A percentile compares a stretch with the other conserved stretches of the same genome.
Evolutionary conservation across 1,284 basidiomycete species (phyloP).

Genomic region (Bjerkandera adusta): DNA sequence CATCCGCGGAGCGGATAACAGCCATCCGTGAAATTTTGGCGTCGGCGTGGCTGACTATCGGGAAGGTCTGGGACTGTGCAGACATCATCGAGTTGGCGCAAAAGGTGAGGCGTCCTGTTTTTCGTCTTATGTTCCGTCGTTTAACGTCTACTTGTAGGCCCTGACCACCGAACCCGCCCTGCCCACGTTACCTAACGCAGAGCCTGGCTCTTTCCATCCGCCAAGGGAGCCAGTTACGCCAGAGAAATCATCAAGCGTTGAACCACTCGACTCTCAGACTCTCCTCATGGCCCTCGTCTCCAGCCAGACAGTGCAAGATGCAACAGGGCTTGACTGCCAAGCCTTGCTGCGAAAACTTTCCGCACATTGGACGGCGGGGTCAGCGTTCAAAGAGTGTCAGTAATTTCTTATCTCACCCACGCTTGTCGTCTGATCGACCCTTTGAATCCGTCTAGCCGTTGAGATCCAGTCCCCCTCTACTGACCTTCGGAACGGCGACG

Average conservation of each 20-base stretch:
- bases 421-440: neutral
- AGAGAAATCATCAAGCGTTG: slow-evolving; percentile 25
- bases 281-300: slow-evolving; percentile 54
- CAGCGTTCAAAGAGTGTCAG: slow-evolving; percentile 77
- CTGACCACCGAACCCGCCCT: slow-evolving; percentile 9
- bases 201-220: slow-evolving; percentile 35
- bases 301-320: slow-evolving; percentile 53
- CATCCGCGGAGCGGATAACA: slow-evolving; percentile 45
- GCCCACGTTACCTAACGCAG: slow-evolving; percentile 22
- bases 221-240: slow-evolving; percentile 31
- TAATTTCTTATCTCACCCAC: slow-evolving; percentile 9
- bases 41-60: slow-evolving; percentile 67
- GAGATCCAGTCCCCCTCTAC: slow-evolving; percentile 62
- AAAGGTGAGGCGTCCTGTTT: slow-evolving; percentile 40
- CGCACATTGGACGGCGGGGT: slow-evolving; percentile 69
- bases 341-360: slow-evolving; percentile 53
- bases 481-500: slow-evolving; percentile 53
- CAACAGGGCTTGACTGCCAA: slow-evolving; percentile 60
- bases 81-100: slow-evolving; percentile 55
- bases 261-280: slow-evolving; percentile 52
- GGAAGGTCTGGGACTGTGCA: slow-evolving; percentile 65
- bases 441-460: slow-evolving; percentile 41
- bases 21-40: slow-evolving; percentile 67
- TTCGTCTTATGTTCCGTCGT: slow-evolving; percentile 5
- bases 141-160: too few relatives aligned